Evolutionary conservation across 495 filamentous ascomycete species (phyloP).

Genomic region (Penicillium atrosanguineum): DNA sequence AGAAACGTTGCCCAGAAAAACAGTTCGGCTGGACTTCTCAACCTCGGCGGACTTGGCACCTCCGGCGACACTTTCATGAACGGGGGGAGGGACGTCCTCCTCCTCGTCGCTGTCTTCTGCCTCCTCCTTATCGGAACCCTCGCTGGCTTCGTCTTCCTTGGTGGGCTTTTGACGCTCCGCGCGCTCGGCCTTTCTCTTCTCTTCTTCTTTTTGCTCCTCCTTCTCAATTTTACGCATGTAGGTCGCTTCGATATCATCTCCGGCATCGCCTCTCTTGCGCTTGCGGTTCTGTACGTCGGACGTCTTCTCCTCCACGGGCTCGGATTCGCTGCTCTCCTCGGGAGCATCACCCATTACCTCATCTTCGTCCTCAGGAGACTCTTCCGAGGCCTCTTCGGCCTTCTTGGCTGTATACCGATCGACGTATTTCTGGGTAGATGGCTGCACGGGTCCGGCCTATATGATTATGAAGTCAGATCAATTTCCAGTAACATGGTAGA

Average conservation of each 20-base stretch:
- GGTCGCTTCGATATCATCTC: constrained; percentile 74
- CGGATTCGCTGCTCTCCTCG: constrained; percentile 30
- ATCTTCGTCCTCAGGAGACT: constrained; percentile 37
- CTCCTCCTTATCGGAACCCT: constrained; percentile 16
- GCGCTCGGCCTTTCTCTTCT: constrained; percentile 35
- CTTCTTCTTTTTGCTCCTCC: constrained; percentile 51
- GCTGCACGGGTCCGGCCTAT: constrained; percentile 69
- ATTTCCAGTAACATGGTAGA: constrained; percentile 13
- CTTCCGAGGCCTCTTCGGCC: constrained; percentile 31
- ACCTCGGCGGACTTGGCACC: constrained; percentile 53
- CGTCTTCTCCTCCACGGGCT: constrained; percentile 33
- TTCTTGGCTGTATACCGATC: constrained; percentile 15
- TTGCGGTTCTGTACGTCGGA: constrained; percentile 59
- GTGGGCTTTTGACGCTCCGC: constrained; percentile 24
- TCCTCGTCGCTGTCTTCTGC: constrained; percentile 28
- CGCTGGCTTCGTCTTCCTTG: constrained; percentile 11
- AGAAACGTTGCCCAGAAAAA: constrained; percentile 93
- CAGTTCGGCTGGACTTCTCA: constrained; percentile 83
- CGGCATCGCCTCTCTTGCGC: constrained; percentile 67
- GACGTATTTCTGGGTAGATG: constrained; percentile 50
- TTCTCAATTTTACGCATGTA: constrained; percentile 74
- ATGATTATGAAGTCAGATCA: constrained; percentile 11
- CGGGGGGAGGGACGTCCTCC: constrained; percentile 30
- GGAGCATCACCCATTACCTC: constrained; percentile 45
- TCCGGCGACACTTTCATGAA: constrained; percentile 56